Evolutionary conservation across 768 basidiomycete genomes (phyloP), one percentile per base, ranked within the genome.

Genomic region (Astraeus odoratus): DNA sequence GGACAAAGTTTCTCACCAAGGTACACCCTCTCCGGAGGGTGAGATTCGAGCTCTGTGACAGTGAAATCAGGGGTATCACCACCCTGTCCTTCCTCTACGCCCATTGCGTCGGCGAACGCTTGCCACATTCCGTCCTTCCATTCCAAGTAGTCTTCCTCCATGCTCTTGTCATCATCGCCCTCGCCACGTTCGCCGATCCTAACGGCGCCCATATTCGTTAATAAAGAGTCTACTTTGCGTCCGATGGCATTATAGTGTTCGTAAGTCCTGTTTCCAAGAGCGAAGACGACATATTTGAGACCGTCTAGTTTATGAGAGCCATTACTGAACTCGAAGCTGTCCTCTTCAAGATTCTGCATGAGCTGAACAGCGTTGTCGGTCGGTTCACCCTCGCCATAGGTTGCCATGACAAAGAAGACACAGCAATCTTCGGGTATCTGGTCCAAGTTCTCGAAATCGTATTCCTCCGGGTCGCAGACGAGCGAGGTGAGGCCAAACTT

Each of bases 121-220:
- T 86, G 83, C 88, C 93, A 98, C 93, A 98, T 94, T 54, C 75
- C 77, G 59, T 99, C 95, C 66, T 98, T 99, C 95, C 95, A 99
- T 57, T 90, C 93, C 10, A 99, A 78, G 63, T 98, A 99, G 65
- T 99, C 95, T 70, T 99, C 95, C 64, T 99, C 95, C 94, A 99
- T 97, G 60, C 87, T 92, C 74, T 96, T 96, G 67, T 99, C 96
- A 59, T 99, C 95, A 59, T 99, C 96, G 51, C 95, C 95, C 66
- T 98, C 94, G 8, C 95, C 95, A 30, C 85, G 75, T 61, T 85
- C 83, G 34, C 93, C 93, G 27, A 98, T 86, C 42, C 91, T 81
- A 43, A 71, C 63, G 18, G 80, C 96, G 23, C 93, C 95, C 73
- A 92, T 82, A 59, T 82, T 79, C 4, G 76, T 65, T 47, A 99